Conservation (phyloP, 805 yeast species). For the Cyberlindnera xylosilytica region DNA sequence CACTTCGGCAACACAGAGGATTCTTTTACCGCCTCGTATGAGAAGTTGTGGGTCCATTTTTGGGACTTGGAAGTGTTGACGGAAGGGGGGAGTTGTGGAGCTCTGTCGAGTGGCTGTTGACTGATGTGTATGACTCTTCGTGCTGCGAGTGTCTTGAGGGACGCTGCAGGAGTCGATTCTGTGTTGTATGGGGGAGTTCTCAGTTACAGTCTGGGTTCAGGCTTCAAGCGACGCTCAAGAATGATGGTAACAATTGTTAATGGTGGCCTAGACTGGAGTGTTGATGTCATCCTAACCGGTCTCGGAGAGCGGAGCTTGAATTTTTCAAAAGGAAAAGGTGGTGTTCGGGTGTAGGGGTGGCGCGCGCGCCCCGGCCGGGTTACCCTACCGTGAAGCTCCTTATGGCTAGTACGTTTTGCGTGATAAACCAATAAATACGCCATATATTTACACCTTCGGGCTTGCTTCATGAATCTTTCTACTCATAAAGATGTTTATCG, state of each 20-base stretch:
- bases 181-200: background rate
- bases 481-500: constrained; percentile 2
- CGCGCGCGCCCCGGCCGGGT: too few relatives aligned
- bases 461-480: constrained; percentile 6
- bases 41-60: constrained; percentile 22
- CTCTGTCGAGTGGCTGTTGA: too few relatives aligned
- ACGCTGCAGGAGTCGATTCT: background rate
- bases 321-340: background rate
- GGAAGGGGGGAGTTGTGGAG: too few relatives aligned
- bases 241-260: too few relatives aligned
- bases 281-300: background rate
- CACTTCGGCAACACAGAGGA: constrained; percentile 52
- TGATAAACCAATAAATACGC: background rate
- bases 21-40: constrained; percentile 32
- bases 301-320: background rate
- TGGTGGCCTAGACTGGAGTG: too few relatives aligned
- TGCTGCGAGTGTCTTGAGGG: background rate
- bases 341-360: background rate
- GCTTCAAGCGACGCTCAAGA: too few relatives aligned
- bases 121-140: background rate
- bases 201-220: too few relatives aligned
- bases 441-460: background rate
- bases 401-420: background rate
- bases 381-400: too few relatives aligned
- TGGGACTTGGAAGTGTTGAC: background rate